Conservation (phyloP, 345 rosid species). For the Dipteronia dyeriana region DNA sequence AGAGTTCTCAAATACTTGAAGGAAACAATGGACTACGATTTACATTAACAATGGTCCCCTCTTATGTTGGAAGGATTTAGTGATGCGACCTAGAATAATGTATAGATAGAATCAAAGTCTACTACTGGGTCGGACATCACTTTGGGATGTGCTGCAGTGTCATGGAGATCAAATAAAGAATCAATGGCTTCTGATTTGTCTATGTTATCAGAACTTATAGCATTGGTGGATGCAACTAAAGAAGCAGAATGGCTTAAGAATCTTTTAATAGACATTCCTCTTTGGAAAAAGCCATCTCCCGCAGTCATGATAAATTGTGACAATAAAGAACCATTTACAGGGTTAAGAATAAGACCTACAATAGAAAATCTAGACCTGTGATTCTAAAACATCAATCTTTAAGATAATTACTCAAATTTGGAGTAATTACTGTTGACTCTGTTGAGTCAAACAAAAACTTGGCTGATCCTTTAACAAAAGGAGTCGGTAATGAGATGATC, state of each 20-base stretch:
- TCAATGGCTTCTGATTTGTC: not conserved
- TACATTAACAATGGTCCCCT: no score
- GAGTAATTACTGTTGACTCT: not conserved
- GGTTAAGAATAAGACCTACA: not conserved
- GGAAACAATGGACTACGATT: no score
- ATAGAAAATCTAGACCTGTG: no score
- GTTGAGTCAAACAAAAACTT: not conserved
- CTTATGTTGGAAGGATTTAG: no score
- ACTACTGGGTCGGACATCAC: not conserved
- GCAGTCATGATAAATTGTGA: not conserved
- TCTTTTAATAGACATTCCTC: no score
- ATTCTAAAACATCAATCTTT: no score
- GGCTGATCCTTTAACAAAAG: not conserved
- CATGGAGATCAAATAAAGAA: not conserved
- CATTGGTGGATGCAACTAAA: no score
- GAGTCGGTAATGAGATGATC: no score
- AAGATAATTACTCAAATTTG: not conserved
- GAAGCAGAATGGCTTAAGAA: no score
- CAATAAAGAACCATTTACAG: not conserved
- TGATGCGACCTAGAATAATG: no score
- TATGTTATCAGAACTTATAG: not conserved
- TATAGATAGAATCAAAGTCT: not conserved
- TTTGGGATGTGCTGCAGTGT: not conserved
- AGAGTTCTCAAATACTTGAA: no score
- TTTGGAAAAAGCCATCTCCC: no score